These are phyloP conservation scores for Fusarium sp. DNA, from an alignment of 2,329 filamentous ascomycete genomes.

Conservation along the genomic window DNA sequence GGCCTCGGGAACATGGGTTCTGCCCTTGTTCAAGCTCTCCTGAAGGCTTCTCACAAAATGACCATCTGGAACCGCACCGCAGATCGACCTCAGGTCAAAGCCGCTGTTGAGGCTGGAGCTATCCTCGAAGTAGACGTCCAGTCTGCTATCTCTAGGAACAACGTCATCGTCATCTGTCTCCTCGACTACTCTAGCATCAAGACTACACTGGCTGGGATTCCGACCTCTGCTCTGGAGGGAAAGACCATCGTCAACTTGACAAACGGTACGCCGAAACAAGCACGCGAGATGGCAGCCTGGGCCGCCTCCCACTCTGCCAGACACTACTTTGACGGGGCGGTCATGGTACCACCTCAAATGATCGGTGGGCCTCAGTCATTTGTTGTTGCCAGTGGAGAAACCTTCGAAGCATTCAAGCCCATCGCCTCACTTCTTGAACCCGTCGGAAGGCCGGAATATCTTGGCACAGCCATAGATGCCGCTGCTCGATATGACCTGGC, in stretches of 20 bases:
- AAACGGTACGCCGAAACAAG: neutral
- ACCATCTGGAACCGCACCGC: neutral
- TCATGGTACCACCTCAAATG: neutral
- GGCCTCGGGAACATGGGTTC: neutral
- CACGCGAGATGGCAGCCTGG: neutral
- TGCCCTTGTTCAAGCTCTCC: neutral
- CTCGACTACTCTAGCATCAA: neutral
- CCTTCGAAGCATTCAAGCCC: neutral
- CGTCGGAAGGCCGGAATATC: neutral
- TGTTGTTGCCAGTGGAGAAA: neutral
- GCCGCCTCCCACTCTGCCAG: neutral
- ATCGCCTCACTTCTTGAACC: neutral
- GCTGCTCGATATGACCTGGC: conserved; percentile 10
- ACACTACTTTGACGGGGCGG: neutral
- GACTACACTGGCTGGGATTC: neutral
- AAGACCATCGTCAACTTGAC: neutral
- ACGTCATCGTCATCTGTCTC: neutral
- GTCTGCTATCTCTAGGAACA: neutral
- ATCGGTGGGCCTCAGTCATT: neutral
- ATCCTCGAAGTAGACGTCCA: neutral
- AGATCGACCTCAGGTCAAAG: neutral
- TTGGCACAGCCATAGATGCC: neutral
- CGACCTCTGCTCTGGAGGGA: neutral
- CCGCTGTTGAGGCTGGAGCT: neutral
- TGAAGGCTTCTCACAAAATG: neutral